A percentile compares a stretch with the other conserved stretches of the same genome.
These are phyloP conservation scores for Plasmodium malariae DNA, from an alignment of 169 alveolate genomes.

Conservation along the genomic window DNA sequence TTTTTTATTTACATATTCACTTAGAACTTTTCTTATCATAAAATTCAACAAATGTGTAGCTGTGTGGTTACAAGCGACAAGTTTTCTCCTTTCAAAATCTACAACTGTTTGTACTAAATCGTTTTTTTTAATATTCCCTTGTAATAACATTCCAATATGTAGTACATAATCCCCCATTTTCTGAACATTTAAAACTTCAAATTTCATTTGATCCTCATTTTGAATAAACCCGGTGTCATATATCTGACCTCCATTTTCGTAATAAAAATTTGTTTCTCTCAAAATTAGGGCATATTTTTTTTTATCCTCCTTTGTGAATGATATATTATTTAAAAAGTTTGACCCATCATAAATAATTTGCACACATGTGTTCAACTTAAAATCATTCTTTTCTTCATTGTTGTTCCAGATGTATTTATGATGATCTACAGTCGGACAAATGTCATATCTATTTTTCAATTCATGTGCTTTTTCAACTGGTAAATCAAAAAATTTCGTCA, in stretches of 20 bases:
- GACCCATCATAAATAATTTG: slow-evolving; percentile 86
- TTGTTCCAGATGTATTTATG: slow-evolving; percentile 80
- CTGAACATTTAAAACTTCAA: slow-evolving; percentile 89
- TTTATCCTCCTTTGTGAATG: neutral
- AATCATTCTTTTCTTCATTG: slow-evolving; percentile 27
- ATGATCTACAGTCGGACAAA: slow-evolving; percentile 78
- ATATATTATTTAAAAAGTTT: slow-evolving; percentile 68
- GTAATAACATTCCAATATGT: slow-evolving; percentile 86
- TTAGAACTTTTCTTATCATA: slow-evolving; percentile 87
- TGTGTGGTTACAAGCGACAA: slow-evolving; percentile 94
- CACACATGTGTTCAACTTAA: slow-evolving; percentile 75
- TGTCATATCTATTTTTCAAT: slow-evolving; percentile 45
- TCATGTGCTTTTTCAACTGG: slow-evolving; percentile 84
- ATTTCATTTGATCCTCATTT: slow-evolving; percentile 70
- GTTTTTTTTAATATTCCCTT: slow-evolving; percentile 42
- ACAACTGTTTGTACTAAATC: slow-evolving; percentile 78
- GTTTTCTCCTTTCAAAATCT: slow-evolving; percentile 89
- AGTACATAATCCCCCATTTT: slow-evolving; percentile 90
- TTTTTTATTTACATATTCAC: slow-evolving; percentile 1
- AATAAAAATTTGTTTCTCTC: slow-evolving; percentile 90
- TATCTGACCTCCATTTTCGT: slow-evolving; percentile 92
- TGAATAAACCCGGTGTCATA: slow-evolving; percentile 85
- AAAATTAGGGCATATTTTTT: slow-evolving; percentile 85
- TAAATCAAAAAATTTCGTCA: slow-evolving; percentile 77
- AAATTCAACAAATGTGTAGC: slow-evolving; percentile 93